Percentiles rank a stretch among this genome's conserved stretches.
phyloP scores from a whole-genome alignment of 768 basidiomycete species.

The Lyophyllum shimeji region DNA sequence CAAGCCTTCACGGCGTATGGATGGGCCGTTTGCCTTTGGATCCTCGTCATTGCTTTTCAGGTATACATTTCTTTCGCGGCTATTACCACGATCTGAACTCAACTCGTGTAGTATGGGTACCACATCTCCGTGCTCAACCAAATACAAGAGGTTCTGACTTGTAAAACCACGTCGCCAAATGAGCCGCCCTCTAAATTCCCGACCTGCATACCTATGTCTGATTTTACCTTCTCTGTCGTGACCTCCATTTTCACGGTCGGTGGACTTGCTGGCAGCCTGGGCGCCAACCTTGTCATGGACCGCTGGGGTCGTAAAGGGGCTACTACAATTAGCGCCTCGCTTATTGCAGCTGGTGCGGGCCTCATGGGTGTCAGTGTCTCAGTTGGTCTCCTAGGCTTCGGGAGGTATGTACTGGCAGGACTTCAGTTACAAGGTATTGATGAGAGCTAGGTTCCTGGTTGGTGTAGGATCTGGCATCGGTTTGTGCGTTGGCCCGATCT shows the following conservation, averaged over 20 bases:
- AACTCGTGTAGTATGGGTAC: constrained; percentile 70
- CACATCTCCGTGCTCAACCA: constrained; percentile 92
- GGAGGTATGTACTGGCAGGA: constrained; percentile 49
- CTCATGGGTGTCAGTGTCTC: constrained; percentile 68
- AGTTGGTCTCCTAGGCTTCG: constrained; percentile 55
- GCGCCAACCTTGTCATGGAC: constrained; percentile 69
- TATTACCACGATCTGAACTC: neutral
- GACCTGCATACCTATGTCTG: constrained; percentile 78
- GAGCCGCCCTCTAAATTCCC: constrained; percentile 44
- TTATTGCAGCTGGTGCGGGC: constrained; percentile 57
- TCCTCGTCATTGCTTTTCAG: constrained; percentile 62
- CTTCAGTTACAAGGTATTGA: neutral
- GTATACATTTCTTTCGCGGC: constrained; percentile 21
- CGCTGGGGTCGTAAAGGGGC: constrained; percentile 71
- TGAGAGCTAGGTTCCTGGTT: constrained; percentile 50
- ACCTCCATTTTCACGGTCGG: constrained; percentile 88
- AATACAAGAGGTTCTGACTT: constrained; percentile 77
- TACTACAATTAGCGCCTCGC: constrained; percentile 52
- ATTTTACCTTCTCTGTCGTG: constrained; percentile 75
- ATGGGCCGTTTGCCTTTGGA: constrained; percentile 66
- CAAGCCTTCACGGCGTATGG: constrained; percentile 58
- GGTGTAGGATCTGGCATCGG: constrained; percentile 75
- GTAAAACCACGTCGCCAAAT: constrained; percentile 37
- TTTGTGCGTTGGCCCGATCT: constrained; percentile 80
- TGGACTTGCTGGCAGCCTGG: constrained; percentile 76